Evolutionary conservation across 2,329 filamentous ascomycete genomes (phyloP), one percentile per base, ranked within the genome.

Genomic region (Rhynchosporium secalis): DNA sequence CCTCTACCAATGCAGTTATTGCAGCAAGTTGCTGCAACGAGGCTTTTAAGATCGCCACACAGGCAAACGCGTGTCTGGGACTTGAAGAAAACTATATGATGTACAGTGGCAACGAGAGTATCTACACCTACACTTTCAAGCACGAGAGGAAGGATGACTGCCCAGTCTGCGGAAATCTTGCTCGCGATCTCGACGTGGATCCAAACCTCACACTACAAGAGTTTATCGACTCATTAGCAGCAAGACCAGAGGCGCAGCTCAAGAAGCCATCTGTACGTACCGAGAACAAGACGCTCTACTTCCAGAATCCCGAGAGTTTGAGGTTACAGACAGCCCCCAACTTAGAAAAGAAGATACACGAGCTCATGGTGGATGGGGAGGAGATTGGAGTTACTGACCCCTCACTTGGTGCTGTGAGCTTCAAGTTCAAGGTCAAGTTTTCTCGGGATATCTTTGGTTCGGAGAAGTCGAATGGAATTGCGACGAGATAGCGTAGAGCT

Each of bases 91-190:
- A 96, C 75, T 99, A 99, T 78, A 98, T 98, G 93, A 96, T 97
- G 91, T 99, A 99, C 76, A 96, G 92, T 12, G 95, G 96, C 52
- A 93, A 98, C 72, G 94, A 96, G 72, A 85, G 90, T 68, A 89
- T 99, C 68, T 99, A 99, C 79, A 99, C 95, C 0, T 97, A 96
- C 76, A 99, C 95, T 0, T 99, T 98, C 75, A 88, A 92, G 72
- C 92, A 96, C 72, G 89, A 97, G 77, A 91, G 90, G 79, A 98
- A 97, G 76, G 84, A 89, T 15, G 95, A 98, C 76, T 99, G 95
- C 68, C 92, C 95, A 2, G 95, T 98, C 6, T 99, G 95, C 73
- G 93, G 94, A 20, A 90, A 91, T 58, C 78, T 91, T 62, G 87
- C 95, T 3, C 89, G 91, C 58, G 88, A 89, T 31, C 80, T 98